Conservation (phyloP, 371 early-diverging fungal genomes). For the Nematocida sp. region DNA sequence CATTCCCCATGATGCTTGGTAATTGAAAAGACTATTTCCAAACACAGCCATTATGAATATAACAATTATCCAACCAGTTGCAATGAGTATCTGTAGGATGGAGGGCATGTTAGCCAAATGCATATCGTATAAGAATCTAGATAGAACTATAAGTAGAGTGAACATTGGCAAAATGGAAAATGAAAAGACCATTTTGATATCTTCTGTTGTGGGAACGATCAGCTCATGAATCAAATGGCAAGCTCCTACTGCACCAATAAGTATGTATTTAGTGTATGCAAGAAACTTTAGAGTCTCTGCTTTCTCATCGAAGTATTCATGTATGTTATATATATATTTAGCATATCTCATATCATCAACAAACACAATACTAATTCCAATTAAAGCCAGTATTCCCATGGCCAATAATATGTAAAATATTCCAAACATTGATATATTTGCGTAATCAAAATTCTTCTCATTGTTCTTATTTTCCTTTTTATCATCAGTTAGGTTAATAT, state of each 20-base stretch:
- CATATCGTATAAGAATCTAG: conserved; percentile 19
- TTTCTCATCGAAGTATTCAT: background rate
- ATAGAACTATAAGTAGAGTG: background rate
- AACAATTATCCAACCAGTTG: background rate
- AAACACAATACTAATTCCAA: background rate
- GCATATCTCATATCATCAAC: background rate
- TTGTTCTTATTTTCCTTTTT: background rate
- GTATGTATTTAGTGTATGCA: background rate
- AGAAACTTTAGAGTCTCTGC: background rate
- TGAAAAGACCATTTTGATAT: background rate
- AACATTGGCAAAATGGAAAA: conserved; percentile 7
- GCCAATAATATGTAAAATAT: background rate
- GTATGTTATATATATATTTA: background rate
- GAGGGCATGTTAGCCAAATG: background rate
- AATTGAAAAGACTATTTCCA: conserved; percentile 7
- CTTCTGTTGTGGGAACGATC: background rate
- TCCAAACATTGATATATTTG: background rate
- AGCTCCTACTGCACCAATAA: background rate
- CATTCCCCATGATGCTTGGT: background rate
- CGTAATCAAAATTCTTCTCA: background rate
- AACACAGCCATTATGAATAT: background rate
- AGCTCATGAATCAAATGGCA: background rate
- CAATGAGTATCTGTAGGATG: background rate
- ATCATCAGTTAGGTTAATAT: background rate
- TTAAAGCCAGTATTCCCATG: background rate